Conservation (phyloP, 176 grass and related monocot species). For the Zizania latifolia region DNA sequence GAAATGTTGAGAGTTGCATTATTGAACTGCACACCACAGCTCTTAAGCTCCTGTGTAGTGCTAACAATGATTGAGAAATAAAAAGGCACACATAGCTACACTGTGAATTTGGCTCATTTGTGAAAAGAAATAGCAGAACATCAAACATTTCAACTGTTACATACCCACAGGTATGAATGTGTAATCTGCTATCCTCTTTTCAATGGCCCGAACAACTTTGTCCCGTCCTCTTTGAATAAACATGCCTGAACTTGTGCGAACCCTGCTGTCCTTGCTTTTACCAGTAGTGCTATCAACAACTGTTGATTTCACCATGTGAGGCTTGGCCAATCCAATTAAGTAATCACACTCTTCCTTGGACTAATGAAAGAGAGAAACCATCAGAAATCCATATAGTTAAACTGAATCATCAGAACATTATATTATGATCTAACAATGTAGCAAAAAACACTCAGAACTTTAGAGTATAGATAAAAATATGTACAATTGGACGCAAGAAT, state of each 20-base stretch:
- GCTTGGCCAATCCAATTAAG: constrained; percentile 72
- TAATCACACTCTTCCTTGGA: constrained; percentile 94
- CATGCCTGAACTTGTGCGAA: constrained; percentile 91
- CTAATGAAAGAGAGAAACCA: constrained; percentile 28
- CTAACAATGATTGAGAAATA: not conserved
- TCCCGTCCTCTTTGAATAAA: constrained; percentile 78
- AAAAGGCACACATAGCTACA: not conserved
- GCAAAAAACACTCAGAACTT: not conserved
- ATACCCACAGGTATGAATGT: constrained; percentile 82
- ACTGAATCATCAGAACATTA: not conserved
- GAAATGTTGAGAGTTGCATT: not conserved
- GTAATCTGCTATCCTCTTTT: constrained; percentile 92
- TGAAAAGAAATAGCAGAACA: not conserved
- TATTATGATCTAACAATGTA: not conserved
- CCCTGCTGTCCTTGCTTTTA: constrained; percentile 93
- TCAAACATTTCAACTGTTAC: not conserved
- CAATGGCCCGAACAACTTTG: constrained; percentile 72
- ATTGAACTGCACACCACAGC: not conserved
- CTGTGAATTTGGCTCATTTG: not conserved
- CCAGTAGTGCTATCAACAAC: constrained; percentile 85
- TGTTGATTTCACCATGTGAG: constrained; percentile 86
- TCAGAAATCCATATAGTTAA: not conserved
- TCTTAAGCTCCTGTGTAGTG: not conserved
- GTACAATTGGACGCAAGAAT: not conserved
- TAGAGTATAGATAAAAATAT: not conserved